A percentile compares a stretch with the other conserved stretches of the same genome.
phyloP scores from a whole-genome alignment of 257 asterid species.

The Datura wrightii region DNA sequence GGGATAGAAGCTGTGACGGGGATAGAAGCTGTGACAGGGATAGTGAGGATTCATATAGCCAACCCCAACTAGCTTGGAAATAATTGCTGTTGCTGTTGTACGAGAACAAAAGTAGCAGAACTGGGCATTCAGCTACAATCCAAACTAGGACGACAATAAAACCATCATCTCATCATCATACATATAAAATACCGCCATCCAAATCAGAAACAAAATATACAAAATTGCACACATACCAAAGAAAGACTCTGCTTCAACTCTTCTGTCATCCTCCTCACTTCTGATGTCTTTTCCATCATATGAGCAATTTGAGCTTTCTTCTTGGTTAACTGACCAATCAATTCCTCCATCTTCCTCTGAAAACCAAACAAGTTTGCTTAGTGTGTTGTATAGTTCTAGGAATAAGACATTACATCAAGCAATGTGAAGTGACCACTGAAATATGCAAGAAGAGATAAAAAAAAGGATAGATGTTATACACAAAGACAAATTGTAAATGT shows the following conservation, averaged over 20 bases:
- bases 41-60: background rate
- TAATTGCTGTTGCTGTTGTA: background rate
- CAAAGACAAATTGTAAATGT: background rate
- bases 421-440: conserved; percentile 18
- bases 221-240: conserved; percentile 52
- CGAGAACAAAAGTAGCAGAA: conserved; percentile 28
- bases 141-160: background rate
- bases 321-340: conserved; percentile 56
- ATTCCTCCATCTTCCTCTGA: conserved; percentile 71
- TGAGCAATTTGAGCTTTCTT: conserved; percentile 63
- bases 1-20: background rate
- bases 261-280: conserved; percentile 72
- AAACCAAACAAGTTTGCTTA: conserved; percentile 33
- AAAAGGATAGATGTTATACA: background rate
- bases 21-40: background rate
- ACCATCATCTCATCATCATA: background rate
- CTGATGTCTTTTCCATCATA: conserved; percentile 70
- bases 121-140: conserved; percentile 29
- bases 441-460: background rate
- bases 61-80: background rate
- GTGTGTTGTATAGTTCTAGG: background rate
- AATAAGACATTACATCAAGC: conserved; percentile 26
- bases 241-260: conserved; percentile 62
- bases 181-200: conserved; percentile 7
- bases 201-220: conserved; percentile 9